A percentile compares a stretch with the other conserved stretches of the same genome.
Evolutionary conservation across 305 asterid genomes (phyloP).

Genomic region (Euphrasia arctica): DNA sequence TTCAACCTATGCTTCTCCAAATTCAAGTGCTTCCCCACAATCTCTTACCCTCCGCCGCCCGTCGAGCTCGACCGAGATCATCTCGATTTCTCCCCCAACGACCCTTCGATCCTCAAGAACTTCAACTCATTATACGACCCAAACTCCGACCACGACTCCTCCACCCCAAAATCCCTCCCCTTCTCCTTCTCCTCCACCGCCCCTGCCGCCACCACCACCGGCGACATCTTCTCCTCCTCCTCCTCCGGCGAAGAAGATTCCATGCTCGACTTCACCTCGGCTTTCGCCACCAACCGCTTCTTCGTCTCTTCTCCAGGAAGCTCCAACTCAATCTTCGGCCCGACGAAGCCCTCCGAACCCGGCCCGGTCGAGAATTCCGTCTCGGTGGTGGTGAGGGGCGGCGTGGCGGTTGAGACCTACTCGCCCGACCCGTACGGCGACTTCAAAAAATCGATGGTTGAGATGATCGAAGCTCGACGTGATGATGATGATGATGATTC

Average conservation of each 20-base stretch:
- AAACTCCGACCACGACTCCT: neutral
- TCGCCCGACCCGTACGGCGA: conserved; percentile 71
- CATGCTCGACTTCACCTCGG: conserved; percentile 54
- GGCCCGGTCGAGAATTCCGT: neutral
- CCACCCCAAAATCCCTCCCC: neutral
- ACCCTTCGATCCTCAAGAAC: conserved; percentile 37
- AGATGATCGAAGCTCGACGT: conserved; percentile 61
- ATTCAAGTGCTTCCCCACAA: conserved; percentile 60
- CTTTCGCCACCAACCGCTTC: conserved; percentile 75
- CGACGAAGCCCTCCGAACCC: conserved; percentile 7
- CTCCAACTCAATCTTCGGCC: conserved; percentile 63
- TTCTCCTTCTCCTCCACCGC: conserved; percentile 38
- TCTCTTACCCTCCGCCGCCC: conserved; percentile 28
- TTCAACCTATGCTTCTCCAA: conserved; percentile 60
- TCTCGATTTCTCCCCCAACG: neutral
- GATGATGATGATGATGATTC: conserved; percentile 3
- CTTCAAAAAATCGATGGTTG: conserved; percentile 66
- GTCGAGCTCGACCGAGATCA: conserved; percentile 20
- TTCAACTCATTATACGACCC: conserved; percentile 48
- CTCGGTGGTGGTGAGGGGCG: conserved; percentile 34
- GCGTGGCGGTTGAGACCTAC: conserved; percentile 56
- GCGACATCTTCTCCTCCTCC: conserved; percentile 31
- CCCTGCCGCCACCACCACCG: conserved; percentile 26
- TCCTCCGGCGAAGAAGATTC: conserved; percentile 18
- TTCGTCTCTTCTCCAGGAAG: conserved; percentile 72